Percentiles rank a stretch among this genome's conserved stretches.
These are phyloP conservation scores for Calonectria hongkongensis DNA, from an alignment of 2,329 filamentous ascomycete genomes.

Conservation along the genomic window DNA sequence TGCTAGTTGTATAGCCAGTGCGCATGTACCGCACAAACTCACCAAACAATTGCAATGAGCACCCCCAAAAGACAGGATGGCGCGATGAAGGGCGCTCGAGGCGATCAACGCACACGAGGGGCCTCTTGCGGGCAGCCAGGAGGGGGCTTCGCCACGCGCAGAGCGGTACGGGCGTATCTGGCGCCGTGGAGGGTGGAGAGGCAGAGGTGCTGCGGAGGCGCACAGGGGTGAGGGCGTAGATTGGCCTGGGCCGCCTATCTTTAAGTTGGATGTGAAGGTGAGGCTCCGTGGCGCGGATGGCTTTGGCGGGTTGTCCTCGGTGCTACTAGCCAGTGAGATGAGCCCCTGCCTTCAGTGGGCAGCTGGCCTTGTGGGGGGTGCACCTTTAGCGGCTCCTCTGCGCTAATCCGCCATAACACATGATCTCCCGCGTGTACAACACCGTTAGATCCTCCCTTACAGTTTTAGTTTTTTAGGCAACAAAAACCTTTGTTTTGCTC, in stretches of 20 bases:
- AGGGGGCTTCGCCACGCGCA: neutral
- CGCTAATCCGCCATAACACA: conserved; percentile 31
- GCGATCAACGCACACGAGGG: conserved; percentile 33
- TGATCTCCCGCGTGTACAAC: conserved; percentile 11
- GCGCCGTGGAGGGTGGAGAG: conserved; percentile 23
- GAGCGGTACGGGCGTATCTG: conserved; percentile 13
- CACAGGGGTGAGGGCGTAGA: conserved; percentile 33
- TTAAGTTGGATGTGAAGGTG: conserved; percentile 44
- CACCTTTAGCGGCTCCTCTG: conserved; percentile 4
- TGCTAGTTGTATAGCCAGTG: conserved; percentile 7
- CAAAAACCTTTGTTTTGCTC: no score
- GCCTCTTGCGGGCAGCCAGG: conserved; percentile 13
- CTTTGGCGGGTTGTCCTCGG: conserved; percentile 37
- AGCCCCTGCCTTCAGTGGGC: conserved; percentile 20
- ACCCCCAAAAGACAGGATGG: conserved; percentile 28
- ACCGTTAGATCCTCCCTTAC: neutral
- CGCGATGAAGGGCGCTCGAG: conserved; percentile 35
- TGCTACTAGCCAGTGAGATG: conserved; percentile 31
- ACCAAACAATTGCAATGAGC: conserved; percentile 30
- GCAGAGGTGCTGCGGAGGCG: conserved; percentile 26
- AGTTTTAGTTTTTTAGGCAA: neutral
- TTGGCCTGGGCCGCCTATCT: conserved; percentile 38
- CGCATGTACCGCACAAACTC: conserved; percentile 21
- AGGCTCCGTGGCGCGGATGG: conserved; percentile 40
- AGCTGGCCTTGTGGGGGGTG: conserved; percentile 29